Evolutionary conservation across 371 early-diverging fungal species (phyloP).

Genomic region (Rhizopus microsporus): DNA sequence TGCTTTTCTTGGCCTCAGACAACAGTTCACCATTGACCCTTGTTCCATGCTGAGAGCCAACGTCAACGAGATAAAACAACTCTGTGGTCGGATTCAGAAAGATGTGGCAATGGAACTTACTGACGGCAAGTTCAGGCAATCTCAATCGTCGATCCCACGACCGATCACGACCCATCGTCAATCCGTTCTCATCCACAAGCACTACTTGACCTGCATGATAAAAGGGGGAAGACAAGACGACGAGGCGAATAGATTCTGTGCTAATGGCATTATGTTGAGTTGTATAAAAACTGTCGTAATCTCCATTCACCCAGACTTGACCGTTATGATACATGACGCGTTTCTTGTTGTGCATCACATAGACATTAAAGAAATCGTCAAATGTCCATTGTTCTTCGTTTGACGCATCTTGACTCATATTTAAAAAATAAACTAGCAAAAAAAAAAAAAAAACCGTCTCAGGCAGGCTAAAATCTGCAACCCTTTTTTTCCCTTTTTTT

Average conservation of each 20-base stretch:
- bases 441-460: no score
- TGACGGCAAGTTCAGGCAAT: constrained; percentile 45
- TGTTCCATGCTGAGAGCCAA: constrained; percentile 50
- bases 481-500: no score
- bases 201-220: constrained; percentile 28
- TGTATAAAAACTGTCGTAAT: constrained; percentile 22
- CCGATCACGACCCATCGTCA: constrained; percentile 46
- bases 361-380: constrained; percentile 14
- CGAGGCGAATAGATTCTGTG: constrained; percentile 30
- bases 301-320: constrained; percentile 19
- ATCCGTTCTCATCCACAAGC: constrained; percentile 39
- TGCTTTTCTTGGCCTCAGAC: constrained; percentile 38
- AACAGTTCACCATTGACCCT: constrained; percentile 37
- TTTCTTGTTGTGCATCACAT: constrained; percentile 16
- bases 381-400: constrained; percentile 9
- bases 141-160: constrained; percentile 39
- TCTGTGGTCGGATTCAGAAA: constrained; percentile 23
- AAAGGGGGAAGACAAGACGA: constrained; percentile 34
- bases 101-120: constrained; percentile 46
- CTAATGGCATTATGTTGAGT: constrained; percentile 22
- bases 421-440: no score
- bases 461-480: no score
- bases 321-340: constrained; percentile 23
- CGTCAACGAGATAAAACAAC: constrained; percentile 34
- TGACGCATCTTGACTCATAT: background rate